Evolutionary conservation across 257 asterid genomes (phyloP).

Genomic region (Jacaranda copaia): DNA sequence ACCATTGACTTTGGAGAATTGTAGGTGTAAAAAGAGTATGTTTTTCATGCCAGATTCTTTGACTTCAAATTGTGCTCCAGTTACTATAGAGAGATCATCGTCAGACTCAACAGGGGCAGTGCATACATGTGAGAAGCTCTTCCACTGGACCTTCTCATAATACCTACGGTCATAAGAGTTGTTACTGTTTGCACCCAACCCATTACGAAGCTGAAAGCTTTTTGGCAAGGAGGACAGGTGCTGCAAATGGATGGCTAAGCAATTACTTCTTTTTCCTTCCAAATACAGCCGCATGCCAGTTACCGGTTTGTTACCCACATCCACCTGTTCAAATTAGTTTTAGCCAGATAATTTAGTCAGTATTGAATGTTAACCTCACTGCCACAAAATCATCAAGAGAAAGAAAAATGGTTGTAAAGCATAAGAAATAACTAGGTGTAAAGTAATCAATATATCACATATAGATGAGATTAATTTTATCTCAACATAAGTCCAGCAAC

Average conservation of each 20-base stretch:
- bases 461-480: background rate
- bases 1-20: slow-evolving; percentile 61
- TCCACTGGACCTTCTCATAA: slow-evolving; percentile 80
- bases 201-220: slow-evolving; percentile 64
- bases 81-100: slow-evolving; percentile 68
- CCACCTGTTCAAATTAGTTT: slow-evolving; percentile 57
- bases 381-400: background rate
- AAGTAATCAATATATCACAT: background rate
- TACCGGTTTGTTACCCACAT: slow-evolving; percentile 66
- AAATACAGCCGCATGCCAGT: slow-evolving; percentile 75
- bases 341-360: background rate
- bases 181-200: slow-evolving; percentile 30
- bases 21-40: slow-evolving; percentile 65
- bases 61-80: slow-evolving; percentile 73
- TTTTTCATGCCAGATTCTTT: slow-evolving; percentile 69
- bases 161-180: slow-evolving; percentile 64
- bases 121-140: slow-evolving; percentile 76
- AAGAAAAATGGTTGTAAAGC: background rate
- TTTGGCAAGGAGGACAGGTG: slow-evolving; percentile 78
- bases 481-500: too few relatives aligned
- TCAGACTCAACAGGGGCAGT: slow-evolving; percentile 76
- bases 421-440: background rate
- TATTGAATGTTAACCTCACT: background rate
- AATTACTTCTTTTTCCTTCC: slow-evolving; percentile 79
- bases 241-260: slow-evolving; percentile 80